phyloP scores from a whole-genome alignment of 1,139 yeast species.

The Keqinozyma sinolaborantium region DNA sequence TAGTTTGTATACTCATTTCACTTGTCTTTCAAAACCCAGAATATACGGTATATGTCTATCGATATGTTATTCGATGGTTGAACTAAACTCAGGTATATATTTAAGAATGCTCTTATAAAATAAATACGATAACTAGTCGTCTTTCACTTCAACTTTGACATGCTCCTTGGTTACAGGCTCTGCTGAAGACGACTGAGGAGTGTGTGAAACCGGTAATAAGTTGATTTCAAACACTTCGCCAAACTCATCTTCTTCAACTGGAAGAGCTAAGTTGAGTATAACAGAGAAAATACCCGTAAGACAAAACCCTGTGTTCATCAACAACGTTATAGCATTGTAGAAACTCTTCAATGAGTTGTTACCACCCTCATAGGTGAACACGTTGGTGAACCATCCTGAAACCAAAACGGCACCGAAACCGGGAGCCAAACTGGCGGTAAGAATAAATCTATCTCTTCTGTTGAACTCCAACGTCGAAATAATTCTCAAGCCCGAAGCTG shows the following conservation, averaged over 20 bases:
- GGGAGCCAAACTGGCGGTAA: slow-evolving; percentile 57
- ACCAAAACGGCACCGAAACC: slow-evolving; percentile 77
- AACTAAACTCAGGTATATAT: too few species aligned
- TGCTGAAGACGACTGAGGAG: too few species aligned
- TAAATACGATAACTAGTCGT: too few species aligned
- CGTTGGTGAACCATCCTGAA: slow-evolving; percentile 65
- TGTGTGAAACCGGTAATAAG: too few species aligned
- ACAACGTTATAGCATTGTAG: slow-evolving; percentile 69
- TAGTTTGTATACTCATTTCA: too few species aligned
- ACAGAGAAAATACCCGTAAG: slow-evolving; percentile 74
- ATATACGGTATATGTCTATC: too few species aligned
- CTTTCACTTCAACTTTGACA: too few species aligned
- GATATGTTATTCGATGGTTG: too few species aligned
- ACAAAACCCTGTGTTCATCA: slow-evolving; percentile 84
- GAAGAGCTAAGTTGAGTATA: slow-evolving; percentile 62
- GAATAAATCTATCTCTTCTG: slow-evolving; percentile 78
- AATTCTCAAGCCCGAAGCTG: slow-evolving; percentile 79
- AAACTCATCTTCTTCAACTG: slow-evolving; percentile 62
- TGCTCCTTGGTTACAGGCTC: too few species aligned
- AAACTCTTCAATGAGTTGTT: slow-evolving; percentile 64
- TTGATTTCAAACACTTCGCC: slow-evolving; percentile 44
- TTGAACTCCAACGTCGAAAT: slow-evolving; percentile 71
- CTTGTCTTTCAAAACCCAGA: too few species aligned
- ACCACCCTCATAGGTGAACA: slow-evolving; percentile 69
- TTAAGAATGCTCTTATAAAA: too few species aligned